phyloP scores from a whole-genome alignment of 129 eudicot genomes.

The Pseudognaphalium luteoalbum region DNA sequence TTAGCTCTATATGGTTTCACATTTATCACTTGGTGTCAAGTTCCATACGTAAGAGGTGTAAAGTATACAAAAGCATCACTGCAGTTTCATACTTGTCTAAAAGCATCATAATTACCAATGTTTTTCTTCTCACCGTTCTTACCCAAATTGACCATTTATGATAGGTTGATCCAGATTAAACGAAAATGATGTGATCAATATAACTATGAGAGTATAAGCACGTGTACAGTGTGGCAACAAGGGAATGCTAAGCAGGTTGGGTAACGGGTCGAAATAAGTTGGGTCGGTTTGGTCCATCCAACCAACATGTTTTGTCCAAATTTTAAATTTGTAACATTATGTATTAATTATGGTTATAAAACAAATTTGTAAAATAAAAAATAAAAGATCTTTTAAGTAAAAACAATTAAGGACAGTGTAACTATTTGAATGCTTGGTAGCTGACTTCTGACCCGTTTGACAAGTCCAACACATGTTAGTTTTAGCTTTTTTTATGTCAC shows the following conservation, averaged over 20 bases:
- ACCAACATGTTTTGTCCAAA: background rate
- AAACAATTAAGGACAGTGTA: background rate
- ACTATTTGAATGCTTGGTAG: background rate
- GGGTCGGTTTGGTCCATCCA: background rate
- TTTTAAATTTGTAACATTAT: background rate
- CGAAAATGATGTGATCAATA: no score
- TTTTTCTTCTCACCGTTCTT: background rate
- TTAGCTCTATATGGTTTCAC: background rate
- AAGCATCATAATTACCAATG: background rate
- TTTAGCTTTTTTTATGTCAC: background rate
- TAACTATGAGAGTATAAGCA: background rate
- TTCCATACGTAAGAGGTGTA: background rate
- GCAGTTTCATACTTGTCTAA: background rate
- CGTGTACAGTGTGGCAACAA: background rate
- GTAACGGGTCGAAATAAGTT: no score
- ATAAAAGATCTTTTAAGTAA: no score
- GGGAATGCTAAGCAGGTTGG: background rate
- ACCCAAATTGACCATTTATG: background rate
- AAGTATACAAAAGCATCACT: background rate
- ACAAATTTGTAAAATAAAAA: background rate
- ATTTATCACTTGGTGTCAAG: background rate
- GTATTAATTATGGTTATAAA: background rate
- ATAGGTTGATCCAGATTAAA: background rate
- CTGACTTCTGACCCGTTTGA: background rate
- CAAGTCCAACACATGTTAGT: background rate